phyloP scores from a whole-genome alignment of 2,329 filamentous ascomycete genomes.

The Esteya vermicola region DNA sequence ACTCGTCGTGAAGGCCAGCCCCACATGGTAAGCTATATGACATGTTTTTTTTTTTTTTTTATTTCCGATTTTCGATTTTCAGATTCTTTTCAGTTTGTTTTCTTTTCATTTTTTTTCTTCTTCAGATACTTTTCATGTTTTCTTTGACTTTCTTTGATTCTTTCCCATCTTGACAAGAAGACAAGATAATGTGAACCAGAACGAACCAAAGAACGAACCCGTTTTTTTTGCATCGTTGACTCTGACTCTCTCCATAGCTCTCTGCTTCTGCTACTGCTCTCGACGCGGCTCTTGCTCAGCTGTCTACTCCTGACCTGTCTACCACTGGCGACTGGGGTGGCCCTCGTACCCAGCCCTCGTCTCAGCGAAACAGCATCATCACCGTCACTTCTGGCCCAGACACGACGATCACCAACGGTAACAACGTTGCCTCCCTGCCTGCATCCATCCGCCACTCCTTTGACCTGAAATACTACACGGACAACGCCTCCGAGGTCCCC shows the following conservation, averaged over 20 bases:
- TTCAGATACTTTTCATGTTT: not conserved
- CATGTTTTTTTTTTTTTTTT: conserved; percentile 9
- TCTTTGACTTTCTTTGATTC: too few species aligned
- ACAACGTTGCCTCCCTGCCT: conserved; percentile 31
- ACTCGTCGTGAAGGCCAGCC: conserved; percentile 44
- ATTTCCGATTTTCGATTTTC: not conserved
- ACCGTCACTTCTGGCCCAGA: conserved; percentile 22
- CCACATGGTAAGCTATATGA: conserved; percentile 25
- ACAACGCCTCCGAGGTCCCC: conserved; percentile 24
- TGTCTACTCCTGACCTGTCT: conserved; percentile 43
- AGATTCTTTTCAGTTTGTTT: not conserved
- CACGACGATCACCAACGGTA: conserved; percentile 25
- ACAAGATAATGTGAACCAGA: too few species aligned
- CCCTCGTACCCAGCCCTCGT: conserved; percentile 46
- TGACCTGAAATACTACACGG: conserved; percentile 37
- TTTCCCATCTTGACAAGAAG: too few species aligned
- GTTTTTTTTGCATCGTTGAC: too few species aligned
- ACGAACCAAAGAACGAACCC: too few species aligned
- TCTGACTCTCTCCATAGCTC: conserved; percentile 32
- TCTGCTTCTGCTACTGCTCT: conserved; percentile 70
- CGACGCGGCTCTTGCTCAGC: conserved; percentile 61
- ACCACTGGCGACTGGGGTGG: conserved; percentile 41
- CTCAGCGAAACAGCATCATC: conserved; percentile 21
- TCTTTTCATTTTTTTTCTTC: too few species aligned
- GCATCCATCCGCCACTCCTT: conserved; percentile 43